Evolutionary conservation across 1,139 yeast genomes (phyloP), one percentile per base, ranked within the genome.

Genomic region (Suzukiozyma palmioleophila): DNA sequence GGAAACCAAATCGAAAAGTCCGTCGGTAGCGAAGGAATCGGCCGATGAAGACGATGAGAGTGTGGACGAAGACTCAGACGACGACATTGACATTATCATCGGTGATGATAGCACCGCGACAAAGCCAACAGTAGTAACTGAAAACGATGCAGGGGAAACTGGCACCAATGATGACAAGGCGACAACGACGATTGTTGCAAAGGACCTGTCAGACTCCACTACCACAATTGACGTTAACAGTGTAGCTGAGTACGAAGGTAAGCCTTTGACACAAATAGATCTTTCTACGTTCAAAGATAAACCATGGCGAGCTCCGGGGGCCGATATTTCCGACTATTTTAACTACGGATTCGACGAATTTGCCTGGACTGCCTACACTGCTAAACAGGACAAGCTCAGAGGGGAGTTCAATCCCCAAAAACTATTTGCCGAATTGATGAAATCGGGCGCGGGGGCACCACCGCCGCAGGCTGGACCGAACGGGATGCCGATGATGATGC

Each of bases 301-400:
- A 64, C 98, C 98, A 2, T 92, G 99, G 99, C 76, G 98, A 55
- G 83, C 86, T 48, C 97, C 97, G 0, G 97, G 97, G 38, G 96
- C 96, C 3, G 97, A 92, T 60, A 69, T 87, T 33, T 79, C 95
- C 2, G 98, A 92, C 60, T 92, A 89, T 59, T 92, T 92, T 69
- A 92, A 92, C 62, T 92, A 83, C 54, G 98, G 98, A 2, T 92
- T 92, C 57, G 96, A 94, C 58, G 99, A 92, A 63, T 77, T 86
- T 48, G 85, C 97, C 12, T 92, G 99, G 99, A 81, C 86, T 38
- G 90, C 94, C 16, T 92, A 92, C 62, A 83, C 96, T 49, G 74
- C 84, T 38, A 88, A 88, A 58, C 97, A 90, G 57, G 96, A 89
- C 60, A 82, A 81, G 47, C 59, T 84, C 37, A 73, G 95, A 42